A percentile compares a stretch with the other conserved stretches of the same genome.
Evolutionary conservation across 2,329 filamentous ascomycete species (phyloP).

Genomic region (Apiospora koreana): DNA sequence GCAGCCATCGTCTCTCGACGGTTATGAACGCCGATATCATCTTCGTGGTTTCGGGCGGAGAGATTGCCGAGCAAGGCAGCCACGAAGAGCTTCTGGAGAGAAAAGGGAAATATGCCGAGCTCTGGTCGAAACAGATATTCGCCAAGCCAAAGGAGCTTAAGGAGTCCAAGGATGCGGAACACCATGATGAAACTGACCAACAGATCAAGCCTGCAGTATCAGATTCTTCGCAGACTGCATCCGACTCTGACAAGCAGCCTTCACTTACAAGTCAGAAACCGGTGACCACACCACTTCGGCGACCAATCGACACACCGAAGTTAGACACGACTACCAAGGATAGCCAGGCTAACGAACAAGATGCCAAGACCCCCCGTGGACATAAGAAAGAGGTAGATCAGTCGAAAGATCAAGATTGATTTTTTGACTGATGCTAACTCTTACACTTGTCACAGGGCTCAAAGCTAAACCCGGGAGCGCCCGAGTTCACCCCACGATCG

Average conservation of each 20-base stretch:
- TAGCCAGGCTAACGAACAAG: slow-evolving; percentile 27
- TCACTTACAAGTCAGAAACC: neutral
- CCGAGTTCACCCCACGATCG: slow-evolving; percentile 54
- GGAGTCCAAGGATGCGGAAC: slow-evolving; percentile 18
- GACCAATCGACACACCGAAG: slow-evolving; percentile 15
- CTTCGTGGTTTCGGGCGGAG: slow-evolving; percentile 63
- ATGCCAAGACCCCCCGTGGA: slow-evolving; percentile 35
- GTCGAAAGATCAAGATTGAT: slow-evolving; percentile 39
- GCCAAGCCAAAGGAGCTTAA: slow-evolving; percentile 48
- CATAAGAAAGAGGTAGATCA: slow-evolving; percentile 53
- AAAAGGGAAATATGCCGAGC: slow-evolving; percentile 62
- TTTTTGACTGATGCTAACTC: slow-evolving; percentile 46
- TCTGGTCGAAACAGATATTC: slow-evolving; percentile 67
- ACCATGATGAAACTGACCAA: slow-evolving; percentile 39
- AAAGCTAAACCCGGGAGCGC: slow-evolving; percentile 56
- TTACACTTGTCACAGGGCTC: slow-evolving; percentile 44
- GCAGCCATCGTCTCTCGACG: slow-evolving; percentile 67
- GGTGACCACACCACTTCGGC: neutral
- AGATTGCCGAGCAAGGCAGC: slow-evolving; percentile 63
- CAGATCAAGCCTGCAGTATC: neutral
- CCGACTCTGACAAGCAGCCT: slow-evolving; percentile 10
- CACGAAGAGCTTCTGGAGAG: slow-evolving; percentile 59
- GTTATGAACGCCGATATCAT: slow-evolving; percentile 70
- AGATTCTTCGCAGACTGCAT: slow-evolving; percentile 17
- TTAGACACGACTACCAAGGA: slow-evolving; percentile 22